A percentile compares a stretch with the other conserved stretches of the same genome.
Evolutionary conservation across 2,329 filamentous ascomycete genomes (phyloP).

Genomic region (Monilinia fructigena): DNA sequence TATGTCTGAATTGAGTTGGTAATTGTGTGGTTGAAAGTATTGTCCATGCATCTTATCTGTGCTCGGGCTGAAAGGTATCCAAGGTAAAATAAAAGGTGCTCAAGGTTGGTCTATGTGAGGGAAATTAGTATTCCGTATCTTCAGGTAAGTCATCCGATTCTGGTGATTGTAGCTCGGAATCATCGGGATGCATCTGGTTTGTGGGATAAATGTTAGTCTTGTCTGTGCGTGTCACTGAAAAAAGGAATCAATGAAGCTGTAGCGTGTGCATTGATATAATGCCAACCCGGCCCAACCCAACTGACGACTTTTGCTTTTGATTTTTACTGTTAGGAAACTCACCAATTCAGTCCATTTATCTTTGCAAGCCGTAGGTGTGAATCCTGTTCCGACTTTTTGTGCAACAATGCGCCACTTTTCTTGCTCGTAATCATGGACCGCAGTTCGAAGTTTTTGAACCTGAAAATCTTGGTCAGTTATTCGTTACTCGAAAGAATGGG

Average conservation of each 20-base stretch:
- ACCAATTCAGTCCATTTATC: constrained; percentile 49
- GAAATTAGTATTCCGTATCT: constrained; percentile 9
- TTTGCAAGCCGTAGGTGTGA: constrained; percentile 82
- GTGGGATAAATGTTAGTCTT: constrained; percentile 8
- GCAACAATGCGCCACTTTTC: constrained; percentile 93
- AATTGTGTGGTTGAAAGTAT: neutral
- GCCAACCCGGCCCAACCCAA: neutral
- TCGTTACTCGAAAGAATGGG: constrained; percentile 16
- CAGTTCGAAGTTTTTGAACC: constrained; percentile 74
- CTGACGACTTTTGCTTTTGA: neutral
- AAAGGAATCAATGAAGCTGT: constrained; percentile 4
- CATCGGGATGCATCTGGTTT: constrained; percentile 13
- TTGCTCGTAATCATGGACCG: constrained; percentile 81
- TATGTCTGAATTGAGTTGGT: neutral
- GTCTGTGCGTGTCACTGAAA: neutral
- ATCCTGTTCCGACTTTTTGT: constrained; percentile 85
- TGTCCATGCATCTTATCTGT: neutral
- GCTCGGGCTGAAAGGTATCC: neutral
- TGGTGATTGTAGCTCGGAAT: constrained; percentile 12
- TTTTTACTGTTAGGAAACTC: constrained; percentile 2
- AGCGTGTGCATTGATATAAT: constrained; percentile 4
- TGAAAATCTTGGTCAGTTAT: constrained; percentile 42
- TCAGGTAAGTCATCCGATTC: constrained; percentile 8
- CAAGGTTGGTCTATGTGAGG: neutral
- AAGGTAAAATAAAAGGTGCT: constrained; percentile 5